These are phyloP conservation scores for Moringa oleifera DNA, from an alignment of 345 rosid species.

Conservation along the genomic window DNA sequence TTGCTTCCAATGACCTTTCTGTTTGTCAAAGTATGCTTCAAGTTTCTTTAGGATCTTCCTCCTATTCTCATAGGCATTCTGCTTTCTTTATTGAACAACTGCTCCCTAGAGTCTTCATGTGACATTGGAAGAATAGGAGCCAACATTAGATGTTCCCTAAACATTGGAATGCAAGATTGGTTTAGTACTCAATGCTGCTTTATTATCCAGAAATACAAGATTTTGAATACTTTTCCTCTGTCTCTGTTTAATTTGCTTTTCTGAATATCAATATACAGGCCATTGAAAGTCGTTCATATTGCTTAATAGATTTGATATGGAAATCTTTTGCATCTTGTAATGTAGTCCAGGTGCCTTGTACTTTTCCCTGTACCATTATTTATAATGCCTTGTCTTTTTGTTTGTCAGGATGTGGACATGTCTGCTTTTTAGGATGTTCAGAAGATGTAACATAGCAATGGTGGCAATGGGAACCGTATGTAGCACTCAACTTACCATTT, in stretches of 20 bases:
- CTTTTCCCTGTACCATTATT: neutral
- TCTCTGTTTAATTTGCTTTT: too few species aligned
- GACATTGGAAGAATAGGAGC: neutral
- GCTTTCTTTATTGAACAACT: too few species aligned
- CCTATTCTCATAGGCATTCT: too few species aligned
- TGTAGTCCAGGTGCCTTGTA: neutral
- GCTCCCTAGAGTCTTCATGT: neutral
- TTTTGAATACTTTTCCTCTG: too few species aligned
- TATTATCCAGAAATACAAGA: too few species aligned
- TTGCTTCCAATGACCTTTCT: neutral
- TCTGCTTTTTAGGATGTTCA: constrained; percentile 68
- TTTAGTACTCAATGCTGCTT: neutral
- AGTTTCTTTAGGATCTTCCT: neutral
- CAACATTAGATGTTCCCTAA: neutral
- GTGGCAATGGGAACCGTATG: constrained; percentile 77
- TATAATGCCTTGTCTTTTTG: neutral
- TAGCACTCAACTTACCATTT: neutral
- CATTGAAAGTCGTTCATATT: neutral
- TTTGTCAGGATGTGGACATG: constrained; percentile 81
- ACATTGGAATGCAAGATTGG: neutral
- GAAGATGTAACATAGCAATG: constrained; percentile 68
- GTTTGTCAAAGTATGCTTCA: neutral
- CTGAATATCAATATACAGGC: too few species aligned
- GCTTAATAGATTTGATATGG: neutral
- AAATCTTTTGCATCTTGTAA: neutral